A percentile compares a stretch with the other conserved stretches of the same genome.
These are phyloP conservation scores for Plasmodium cynomolgi DNA, from an alignment of 169 alveolate species.

Conservation along the genomic window DNA sequence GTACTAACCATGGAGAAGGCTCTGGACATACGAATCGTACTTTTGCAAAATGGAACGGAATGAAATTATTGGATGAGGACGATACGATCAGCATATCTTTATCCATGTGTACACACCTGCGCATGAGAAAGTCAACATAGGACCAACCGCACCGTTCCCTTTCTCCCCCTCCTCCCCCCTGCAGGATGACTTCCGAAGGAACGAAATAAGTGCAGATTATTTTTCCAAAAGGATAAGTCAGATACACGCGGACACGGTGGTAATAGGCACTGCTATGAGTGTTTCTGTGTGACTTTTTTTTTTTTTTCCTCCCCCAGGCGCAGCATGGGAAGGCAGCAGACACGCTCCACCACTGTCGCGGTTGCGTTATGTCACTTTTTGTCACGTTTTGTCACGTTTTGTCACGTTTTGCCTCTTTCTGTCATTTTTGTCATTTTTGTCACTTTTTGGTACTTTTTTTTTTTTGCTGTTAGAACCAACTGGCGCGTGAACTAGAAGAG, in stretches of 20 bases:
- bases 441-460: not conserved
- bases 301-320: not conserved
- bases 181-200: constrained; percentile 52
- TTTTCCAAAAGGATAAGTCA: constrained; percentile 30
- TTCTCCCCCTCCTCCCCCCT: not conserved
- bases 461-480: constrained; percentile 6
- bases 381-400: too few species aligned
- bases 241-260: constrained; percentile 27
- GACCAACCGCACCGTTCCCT: not conserved
- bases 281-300: not conserved
- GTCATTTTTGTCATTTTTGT: not conserved
- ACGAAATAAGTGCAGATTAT: constrained; percentile 51
- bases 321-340: not conserved
- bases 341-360: too few species aligned
- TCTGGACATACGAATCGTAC: constrained; percentile 61
- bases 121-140: not conserved
- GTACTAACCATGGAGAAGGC: constrained; percentile 37
- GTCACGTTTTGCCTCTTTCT: not conserved
- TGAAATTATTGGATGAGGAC: not conserved
- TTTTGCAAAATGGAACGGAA: not conserved
- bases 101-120: not conserved
- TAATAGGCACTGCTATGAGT: not conserved
- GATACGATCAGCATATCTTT: not conserved
- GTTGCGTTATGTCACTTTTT: too few species aligned
- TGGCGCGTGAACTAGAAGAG: not conserved